Conservation (phyloP, 208 protist genomes). For the Ichthyophonus hoferi region DNA sequence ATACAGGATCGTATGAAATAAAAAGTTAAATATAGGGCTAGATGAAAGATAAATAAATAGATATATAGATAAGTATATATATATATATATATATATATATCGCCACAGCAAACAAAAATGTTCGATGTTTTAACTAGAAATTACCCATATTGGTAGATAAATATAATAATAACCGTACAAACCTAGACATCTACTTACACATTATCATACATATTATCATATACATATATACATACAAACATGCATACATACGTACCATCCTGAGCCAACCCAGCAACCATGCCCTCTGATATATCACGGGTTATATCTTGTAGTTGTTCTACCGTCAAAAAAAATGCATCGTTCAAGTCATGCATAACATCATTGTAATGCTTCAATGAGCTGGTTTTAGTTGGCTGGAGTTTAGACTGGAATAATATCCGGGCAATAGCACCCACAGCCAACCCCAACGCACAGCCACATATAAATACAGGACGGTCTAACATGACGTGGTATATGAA, state of each 20-base stretch:
- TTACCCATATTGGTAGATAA: no score
- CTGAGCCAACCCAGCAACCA: not conserved
- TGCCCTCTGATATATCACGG: not conserved
- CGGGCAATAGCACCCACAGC: not conserved
- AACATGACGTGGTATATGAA: no score
- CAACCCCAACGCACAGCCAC: not conserved
- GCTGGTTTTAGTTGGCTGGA: not conserved
- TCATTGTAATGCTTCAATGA: not conserved
- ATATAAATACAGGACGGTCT: not conserved
- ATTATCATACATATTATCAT: not conserved
- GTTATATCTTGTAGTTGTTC: not conserved
- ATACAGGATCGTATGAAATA: no score
- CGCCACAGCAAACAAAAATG: no score
- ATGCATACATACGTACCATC: not conserved
- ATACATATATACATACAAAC: not conserved
- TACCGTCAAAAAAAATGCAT: not conserved
- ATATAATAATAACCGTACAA: no score
- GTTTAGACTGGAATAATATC: not conserved
- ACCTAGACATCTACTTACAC: not conserved
- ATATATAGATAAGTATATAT: no score
- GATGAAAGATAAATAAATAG: no score
- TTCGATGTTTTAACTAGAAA: no score
- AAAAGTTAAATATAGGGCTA: no score
- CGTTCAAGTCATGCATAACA: not conserved
- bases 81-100: no score